A percentile compares a stretch with the other conserved stretches of the same genome.
phyloP scores from a whole-genome alignment of 345 rosid species.

The Syzygium aqueum region DNA sequence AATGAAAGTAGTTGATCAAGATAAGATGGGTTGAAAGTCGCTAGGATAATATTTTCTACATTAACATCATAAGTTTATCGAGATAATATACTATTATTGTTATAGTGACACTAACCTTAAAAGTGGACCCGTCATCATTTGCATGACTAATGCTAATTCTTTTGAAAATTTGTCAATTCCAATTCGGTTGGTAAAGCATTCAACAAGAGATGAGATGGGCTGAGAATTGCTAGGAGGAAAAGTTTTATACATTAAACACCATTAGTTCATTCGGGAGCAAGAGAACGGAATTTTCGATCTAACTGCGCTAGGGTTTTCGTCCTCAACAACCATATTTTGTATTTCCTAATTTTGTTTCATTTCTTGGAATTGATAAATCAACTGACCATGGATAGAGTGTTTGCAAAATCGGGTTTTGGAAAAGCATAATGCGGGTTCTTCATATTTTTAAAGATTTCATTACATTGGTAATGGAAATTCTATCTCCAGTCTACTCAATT shows the following conservation, averaged over 20 bases:
- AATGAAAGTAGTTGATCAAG: not conserved
- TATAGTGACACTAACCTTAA: too few species aligned
- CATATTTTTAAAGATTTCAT: not conserved
- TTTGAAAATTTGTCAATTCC: not conserved
- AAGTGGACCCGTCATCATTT: too few species aligned
- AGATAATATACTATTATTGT: not conserved
- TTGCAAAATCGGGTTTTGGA: not conserved
- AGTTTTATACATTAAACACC: not conserved
- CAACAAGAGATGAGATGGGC: not conserved
- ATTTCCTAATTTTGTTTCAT: not conserved
- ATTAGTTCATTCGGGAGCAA: not conserved
- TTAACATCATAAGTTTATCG: too few species aligned
- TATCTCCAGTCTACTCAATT: not conserved
- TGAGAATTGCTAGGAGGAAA: not conserved
- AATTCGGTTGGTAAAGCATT: not conserved
- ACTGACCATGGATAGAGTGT: not conserved
- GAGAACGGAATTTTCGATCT: not conserved
- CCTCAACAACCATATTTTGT: not conserved
- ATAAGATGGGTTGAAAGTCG: not conserved
- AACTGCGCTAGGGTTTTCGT: not conserved
- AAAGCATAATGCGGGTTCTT: not conserved
- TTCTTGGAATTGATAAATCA: not conserved
- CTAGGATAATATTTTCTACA: not conserved
- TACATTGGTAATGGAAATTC: not conserved
- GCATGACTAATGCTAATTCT: not conserved